Evolutionary conservation across 192 early-diverging fungal genomes (phyloP).

Genomic region (Geranomyces variabilis): DNA sequence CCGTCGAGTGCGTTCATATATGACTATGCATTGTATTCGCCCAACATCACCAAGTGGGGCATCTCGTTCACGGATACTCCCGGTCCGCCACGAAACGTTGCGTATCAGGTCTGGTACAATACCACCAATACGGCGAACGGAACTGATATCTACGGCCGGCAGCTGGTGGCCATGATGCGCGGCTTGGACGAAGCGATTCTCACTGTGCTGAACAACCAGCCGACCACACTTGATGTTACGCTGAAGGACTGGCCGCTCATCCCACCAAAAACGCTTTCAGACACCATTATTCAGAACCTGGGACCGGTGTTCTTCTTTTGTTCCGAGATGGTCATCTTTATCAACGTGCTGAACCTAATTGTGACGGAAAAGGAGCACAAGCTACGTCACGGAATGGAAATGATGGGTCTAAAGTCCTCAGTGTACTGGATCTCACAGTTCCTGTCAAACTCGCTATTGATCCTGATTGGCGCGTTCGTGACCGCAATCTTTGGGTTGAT

Average conservation of each 20-base stretch:
- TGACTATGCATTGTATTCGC: constrained; percentile 66
- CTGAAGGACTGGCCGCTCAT: constrained; percentile 73
- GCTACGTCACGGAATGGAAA: constrained; percentile 71
- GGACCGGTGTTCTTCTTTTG: constrained; percentile 62
- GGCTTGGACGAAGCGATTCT: constrained; percentile 73
- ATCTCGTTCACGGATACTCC: constrained; percentile 41
- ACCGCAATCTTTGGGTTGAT: constrained; percentile 62
- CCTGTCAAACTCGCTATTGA: constrained; percentile 57
- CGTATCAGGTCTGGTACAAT: constrained; percentile 81
- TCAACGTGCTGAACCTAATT: constrained; percentile 68
- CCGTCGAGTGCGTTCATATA: constrained; percentile 64
- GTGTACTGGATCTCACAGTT: constrained; percentile 74
- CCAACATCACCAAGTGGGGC: constrained; percentile 68
- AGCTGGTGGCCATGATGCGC: constrained; percentile 61
- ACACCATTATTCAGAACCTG: constrained; percentile 64
- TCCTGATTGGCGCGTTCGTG: constrained; percentile 61
- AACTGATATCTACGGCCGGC: constrained; percentile 66
- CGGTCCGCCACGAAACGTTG: constrained; percentile 55
- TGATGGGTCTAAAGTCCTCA: constrained; percentile 73
- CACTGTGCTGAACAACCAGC: constrained; percentile 22
- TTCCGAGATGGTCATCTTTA: constrained; percentile 64
- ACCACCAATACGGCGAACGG: constrained; percentile 57
- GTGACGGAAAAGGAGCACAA: constrained; percentile 76
- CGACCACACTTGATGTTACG: constrained; percentile 50
- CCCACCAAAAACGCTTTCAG: constrained; percentile 52